These are phyloP conservation scores for Hypomyces rosellus DNA, from an alignment of 2,329 filamentous ascomycete genomes.

Conservation along the genomic window DNA sequence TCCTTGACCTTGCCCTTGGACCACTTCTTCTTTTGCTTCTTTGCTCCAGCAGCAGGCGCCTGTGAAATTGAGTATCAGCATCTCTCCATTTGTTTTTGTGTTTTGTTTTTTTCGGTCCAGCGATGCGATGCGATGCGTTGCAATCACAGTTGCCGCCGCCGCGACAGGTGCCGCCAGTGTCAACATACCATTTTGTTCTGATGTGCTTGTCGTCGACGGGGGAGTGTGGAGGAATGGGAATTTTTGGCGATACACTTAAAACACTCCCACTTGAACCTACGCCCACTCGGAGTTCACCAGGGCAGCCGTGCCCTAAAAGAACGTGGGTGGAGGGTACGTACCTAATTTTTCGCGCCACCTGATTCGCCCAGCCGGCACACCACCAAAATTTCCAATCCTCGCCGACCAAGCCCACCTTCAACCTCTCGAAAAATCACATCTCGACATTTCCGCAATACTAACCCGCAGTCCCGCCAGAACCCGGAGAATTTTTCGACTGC, in stretches of 20 bases:
- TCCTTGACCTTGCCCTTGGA: slow-evolving; percentile 82
- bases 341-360: slow-evolving; percentile 20
- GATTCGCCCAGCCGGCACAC: slow-evolving; percentile 32
- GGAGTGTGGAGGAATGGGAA: slow-evolving; percentile 28
- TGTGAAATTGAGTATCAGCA: slow-evolving; percentile 17
- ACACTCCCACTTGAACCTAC: slow-evolving; percentile 24
- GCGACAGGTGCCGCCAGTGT: slow-evolving; percentile 6
- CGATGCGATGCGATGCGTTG: not conserved
- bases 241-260: slow-evolving; percentile 23
- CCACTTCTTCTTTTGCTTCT: slow-evolving; percentile 50
- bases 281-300: slow-evolving; percentile 27
- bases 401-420: slow-evolving; percentile 27
- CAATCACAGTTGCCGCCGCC: not conserved
- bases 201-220: slow-evolving; percentile 34
- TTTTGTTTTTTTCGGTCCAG: slow-evolving; percentile 5
- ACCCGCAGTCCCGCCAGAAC: slow-evolving; percentile 31
- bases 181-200: slow-evolving; percentile 39
- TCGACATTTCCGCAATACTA: slow-evolving; percentile 33
- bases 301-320: slow-evolving; percentile 38
- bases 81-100: too few species aligned
- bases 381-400: slow-evolving; percentile 32
- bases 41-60: slow-evolving; percentile 42
- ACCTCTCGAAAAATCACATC: slow-evolving; percentile 31
- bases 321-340: slow-evolving; percentile 23
- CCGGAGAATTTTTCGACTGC: slow-evolving; percentile 31